phyloP scores from a whole-genome alignment of 208 protist species.

The Acanthamoeba quina region DNA sequence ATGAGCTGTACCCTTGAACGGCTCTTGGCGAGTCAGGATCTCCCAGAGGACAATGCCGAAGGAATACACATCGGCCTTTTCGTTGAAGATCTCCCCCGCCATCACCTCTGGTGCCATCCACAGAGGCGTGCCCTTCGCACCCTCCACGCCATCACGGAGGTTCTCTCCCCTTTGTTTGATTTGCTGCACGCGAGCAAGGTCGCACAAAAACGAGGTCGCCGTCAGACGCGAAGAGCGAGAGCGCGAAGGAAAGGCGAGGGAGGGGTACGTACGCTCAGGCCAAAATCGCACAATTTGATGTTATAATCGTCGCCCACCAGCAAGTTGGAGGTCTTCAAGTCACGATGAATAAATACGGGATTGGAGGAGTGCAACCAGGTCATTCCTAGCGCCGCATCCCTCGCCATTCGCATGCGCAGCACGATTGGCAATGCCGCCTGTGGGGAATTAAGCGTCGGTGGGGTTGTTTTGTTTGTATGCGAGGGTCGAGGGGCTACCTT shows the following conservation, averaged over 20 bases:
- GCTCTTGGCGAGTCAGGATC: constrained; percentile 83
- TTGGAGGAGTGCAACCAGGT: constrained; percentile 84
- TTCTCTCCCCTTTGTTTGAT: constrained; percentile 85
- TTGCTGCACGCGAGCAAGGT: constrained; percentile 74
- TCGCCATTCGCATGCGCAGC: constrained; percentile 77
- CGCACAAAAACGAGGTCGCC: background rate
- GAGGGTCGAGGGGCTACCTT: background rate
- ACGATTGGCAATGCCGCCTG: background rate
- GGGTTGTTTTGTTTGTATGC: background rate
- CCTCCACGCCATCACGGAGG: constrained; percentile 82
- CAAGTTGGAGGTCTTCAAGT: constrained; percentile 81
- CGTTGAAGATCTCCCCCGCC: constrained; percentile 82
- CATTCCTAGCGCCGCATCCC: constrained; percentile 84
- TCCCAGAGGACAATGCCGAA: constrained; percentile 88
- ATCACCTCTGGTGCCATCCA: constrained; percentile 89
- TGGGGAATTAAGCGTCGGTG: background rate
- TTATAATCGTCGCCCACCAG: constrained; percentile 71
- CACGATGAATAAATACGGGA: constrained; percentile 85
- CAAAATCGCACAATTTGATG: constrained; percentile 73
- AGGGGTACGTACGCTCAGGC: background rate
- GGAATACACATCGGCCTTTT: constrained; percentile 87
- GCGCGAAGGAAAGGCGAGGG: background rate
- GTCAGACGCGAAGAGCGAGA: background rate
- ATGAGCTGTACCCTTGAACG: constrained; percentile 81
- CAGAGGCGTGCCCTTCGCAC: constrained; percentile 85